Conservation (phyloP, 495 filamentous ascomycete genomes). For the Aspergillus diversus region DNA sequence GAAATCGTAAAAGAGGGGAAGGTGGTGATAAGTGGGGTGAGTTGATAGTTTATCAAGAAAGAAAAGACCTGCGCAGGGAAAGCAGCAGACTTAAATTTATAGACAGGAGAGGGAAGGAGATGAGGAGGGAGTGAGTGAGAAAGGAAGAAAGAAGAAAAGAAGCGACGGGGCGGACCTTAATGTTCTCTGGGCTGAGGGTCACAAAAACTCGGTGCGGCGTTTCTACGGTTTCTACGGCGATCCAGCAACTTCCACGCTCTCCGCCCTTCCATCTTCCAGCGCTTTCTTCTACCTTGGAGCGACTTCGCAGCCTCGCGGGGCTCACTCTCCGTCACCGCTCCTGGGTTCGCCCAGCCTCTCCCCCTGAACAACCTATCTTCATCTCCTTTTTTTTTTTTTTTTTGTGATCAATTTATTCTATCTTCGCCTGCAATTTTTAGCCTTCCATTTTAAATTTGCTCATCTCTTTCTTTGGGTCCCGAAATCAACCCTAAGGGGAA, state of each 20-base stretch:
- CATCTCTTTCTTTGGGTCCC: background rate
- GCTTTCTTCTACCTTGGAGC: constrained; percentile 23
- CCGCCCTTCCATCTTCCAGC: constrained; percentile 33
- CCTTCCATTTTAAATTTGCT: too few relatives aligned
- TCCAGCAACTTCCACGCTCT: constrained; percentile 51
- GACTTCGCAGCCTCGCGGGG: constrained; percentile 10
- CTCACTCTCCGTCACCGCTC: background rate
- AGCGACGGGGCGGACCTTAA: constrained; percentile 30
- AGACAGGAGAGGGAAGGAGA: constrained; percentile 12
- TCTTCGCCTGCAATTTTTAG: too few relatives aligned
- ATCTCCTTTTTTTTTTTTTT: too few relatives aligned
- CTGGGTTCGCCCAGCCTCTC: too few relatives aligned
- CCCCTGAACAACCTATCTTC: too few relatives aligned
- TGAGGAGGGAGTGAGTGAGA: constrained; percentile 12
- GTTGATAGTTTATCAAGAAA: background rate
- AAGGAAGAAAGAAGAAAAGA: constrained; percentile 12
- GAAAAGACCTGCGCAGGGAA: constrained; percentile 7
- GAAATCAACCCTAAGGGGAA: background rate
- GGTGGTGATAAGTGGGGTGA: background rate
- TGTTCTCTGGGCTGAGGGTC: constrained; percentile 33
- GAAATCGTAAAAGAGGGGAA: constrained; percentile 9
- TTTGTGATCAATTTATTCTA: too few relatives aligned
- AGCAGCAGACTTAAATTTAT: constrained; percentile 15
- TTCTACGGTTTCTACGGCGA: constrained; percentile 54
- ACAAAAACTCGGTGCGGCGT: constrained; percentile 39